Conservation (phyloP, 2,329 filamentous ascomycete species). For the Talaromyces atroroseus region DNA sequence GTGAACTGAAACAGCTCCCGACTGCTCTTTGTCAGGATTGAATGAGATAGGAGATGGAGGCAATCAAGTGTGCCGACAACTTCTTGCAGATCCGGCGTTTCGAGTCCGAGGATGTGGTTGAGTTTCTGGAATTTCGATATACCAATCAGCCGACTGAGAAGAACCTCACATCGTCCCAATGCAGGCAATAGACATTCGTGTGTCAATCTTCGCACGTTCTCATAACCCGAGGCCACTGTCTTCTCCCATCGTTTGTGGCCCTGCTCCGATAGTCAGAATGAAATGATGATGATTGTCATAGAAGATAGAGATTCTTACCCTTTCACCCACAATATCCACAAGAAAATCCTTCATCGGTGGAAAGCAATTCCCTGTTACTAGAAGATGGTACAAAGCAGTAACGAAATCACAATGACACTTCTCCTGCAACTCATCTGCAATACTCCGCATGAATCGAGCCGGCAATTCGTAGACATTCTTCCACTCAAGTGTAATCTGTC, state of each 20-base stretch:
- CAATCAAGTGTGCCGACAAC: constrained; percentile 65
- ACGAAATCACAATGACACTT: constrained; percentile 61
- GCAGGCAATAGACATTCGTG: constrained; percentile 88
- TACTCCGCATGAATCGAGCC: constrained; percentile 66
- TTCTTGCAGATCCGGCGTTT: constrained; percentile 55
- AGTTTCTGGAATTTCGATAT: constrained; percentile 73
- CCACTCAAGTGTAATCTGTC: constrained; percentile 76
- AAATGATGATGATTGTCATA: background rate
- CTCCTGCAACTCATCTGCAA: constrained; percentile 69
- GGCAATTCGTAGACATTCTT: constrained; percentile 76
- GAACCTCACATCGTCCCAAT: constrained; percentile 73
- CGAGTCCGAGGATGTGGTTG: constrained; percentile 61
- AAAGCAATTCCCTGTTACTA: constrained; percentile 75
- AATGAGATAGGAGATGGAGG: constrained; percentile 69
- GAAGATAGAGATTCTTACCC: constrained; percentile 48
- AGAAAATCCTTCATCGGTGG: constrained; percentile 79
- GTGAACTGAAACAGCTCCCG: constrained; percentile 73
- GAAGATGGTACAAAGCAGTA: constrained; percentile 74
- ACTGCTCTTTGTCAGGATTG: constrained; percentile 63
- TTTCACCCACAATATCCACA: constrained; percentile 72
- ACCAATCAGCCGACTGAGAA: constrained; percentile 76
- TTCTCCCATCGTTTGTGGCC: constrained; percentile 96
- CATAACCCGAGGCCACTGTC: constrained; percentile 69
- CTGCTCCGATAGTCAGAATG: constrained; percentile 38
- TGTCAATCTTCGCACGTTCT: constrained; percentile 67